Evolutionary conservation across 2,329 filamentous ascomycete species (phyloP).

Genomic region (Arachnomyces sp.): DNA sequence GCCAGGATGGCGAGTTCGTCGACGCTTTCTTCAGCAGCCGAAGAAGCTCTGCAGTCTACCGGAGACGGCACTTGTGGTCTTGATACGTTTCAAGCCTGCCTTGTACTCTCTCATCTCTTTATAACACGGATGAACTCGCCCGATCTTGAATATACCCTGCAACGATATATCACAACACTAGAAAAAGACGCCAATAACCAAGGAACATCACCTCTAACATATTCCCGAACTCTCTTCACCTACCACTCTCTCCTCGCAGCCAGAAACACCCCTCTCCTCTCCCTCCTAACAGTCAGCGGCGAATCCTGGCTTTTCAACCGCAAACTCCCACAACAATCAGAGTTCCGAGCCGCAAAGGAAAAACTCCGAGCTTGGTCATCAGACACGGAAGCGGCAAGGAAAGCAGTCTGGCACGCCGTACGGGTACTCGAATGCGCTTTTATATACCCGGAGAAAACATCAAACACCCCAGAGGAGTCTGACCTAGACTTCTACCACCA

Average conservation of each 20-base stretch:
- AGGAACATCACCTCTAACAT: slow-evolving; percentile 1
- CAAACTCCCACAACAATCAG: slow-evolving; percentile 24
- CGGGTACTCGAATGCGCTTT: slow-evolving; percentile 15
- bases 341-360: slow-evolving; percentile 24
- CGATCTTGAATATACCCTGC: slow-evolving; percentile 11
- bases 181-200: not conserved
- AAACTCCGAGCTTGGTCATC: slow-evolving; percentile 23
- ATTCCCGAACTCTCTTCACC: slow-evolving; percentile 18
- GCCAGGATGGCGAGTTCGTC: slow-evolving; percentile 13
- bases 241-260: slow-evolving; percentile 24
- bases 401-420: slow-evolving; percentile 27
- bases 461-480: not conserved
- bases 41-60: slow-evolving; percentile 7
- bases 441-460: not conserved
- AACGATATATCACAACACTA: slow-evolving; percentile 8
- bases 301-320: slow-evolving; percentile 31
- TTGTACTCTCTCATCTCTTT: slow-evolving; percentile 17
- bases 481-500: not conserved
- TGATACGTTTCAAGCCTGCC: slow-evolving; percentile 18
- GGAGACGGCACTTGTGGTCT: slow-evolving; percentile 5
- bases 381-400: slow-evolving; percentile 19
- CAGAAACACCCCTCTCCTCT: slow-evolving; percentile 23
- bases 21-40: slow-evolving; percentile 12
- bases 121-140: slow-evolving; percentile 6
- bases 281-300: slow-evolving; percentile 26